Evolutionary conservation across 2,329 filamentous ascomycete species (phyloP).

Genomic region (Cercospora sp.): DNA sequence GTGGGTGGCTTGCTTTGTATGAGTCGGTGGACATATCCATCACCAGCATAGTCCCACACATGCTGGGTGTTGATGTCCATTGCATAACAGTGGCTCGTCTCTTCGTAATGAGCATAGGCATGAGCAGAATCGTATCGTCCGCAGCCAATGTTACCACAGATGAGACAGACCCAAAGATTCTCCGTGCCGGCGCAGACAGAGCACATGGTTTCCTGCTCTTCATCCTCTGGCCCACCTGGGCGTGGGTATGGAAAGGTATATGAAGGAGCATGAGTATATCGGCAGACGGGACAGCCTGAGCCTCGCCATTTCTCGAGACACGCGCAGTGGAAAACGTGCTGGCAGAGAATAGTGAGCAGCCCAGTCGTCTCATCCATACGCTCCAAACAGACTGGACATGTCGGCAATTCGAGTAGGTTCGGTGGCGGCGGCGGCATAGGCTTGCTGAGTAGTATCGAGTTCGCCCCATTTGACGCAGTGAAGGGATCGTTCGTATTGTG

Average conservation of each 20-base stretch:
- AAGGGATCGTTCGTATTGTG: constrained; percentile 64
- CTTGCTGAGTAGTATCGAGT: constrained; percentile 47
- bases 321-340: constrained; percentile 96
- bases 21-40: constrained; percentile 92
- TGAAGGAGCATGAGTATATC: constrained; percentile 72
- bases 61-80: constrained; percentile 92
- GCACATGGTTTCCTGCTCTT: constrained; percentile 70
- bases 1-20: constrained; percentile 83
- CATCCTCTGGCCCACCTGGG: constrained; percentile 28
- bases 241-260: constrained; percentile 43
- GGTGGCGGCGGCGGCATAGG: constrained; percentile 75
- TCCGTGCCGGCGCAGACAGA: constrained; percentile 74
- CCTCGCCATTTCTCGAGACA: constrained; percentile 97
- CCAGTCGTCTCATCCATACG: constrained; percentile 98
- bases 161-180: constrained; percentile 93
- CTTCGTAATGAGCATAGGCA: constrained; percentile 89
- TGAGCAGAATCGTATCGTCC: constrained; percentile 95
- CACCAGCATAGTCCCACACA: constrained; percentile 96
- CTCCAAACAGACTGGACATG: constrained; percentile 93
- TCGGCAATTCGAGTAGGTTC: constrained; percentile 85
- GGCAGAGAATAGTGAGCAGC: constrained; percentile 90
- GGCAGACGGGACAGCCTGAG: constrained; percentile 88
- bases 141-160: constrained; percentile 90
- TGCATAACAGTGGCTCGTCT: constrained; percentile 84
- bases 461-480: constrained; percentile 39